Percentiles rank a stretch among this genome's conserved stretches.
These are phyloP conservation scores for Tricholoma hemisulphureum DNA, from an alignment of 768 basidiomycete genomes.

Conservation along the genomic window DNA sequence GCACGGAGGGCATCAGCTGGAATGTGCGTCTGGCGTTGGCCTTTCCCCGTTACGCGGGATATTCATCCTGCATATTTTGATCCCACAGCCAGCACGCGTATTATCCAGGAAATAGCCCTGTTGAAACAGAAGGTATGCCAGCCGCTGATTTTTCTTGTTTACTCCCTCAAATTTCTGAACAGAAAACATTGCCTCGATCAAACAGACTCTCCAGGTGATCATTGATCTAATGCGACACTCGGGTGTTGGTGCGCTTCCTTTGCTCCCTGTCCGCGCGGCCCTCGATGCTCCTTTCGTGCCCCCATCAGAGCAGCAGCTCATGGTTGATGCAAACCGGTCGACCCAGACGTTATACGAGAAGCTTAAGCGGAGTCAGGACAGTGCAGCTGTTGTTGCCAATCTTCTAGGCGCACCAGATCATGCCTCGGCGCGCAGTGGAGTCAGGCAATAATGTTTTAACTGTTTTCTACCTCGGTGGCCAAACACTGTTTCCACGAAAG, in stretches of 20 bases:
- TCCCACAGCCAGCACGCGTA: conserved; percentile 57
- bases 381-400: conserved; percentile 50
- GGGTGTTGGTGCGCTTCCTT: conserved; percentile 66
- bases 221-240: conserved; percentile 51
- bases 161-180: neutral
- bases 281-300: conserved; percentile 18
- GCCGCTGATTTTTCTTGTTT: neutral
- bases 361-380: conserved; percentile 54
- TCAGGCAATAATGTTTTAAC: neutral
- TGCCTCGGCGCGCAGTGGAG: neutral
- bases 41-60: neutral
- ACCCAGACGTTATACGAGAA: conserved; percentile 50
- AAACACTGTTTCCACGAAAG: too few relatives aligned
- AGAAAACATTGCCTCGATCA: conserved; percentile 53
- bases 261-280: conserved; percentile 30
- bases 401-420: conserved; percentile 19
- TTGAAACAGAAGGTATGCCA: conserved; percentile 51
- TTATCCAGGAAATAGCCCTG: conserved; percentile 50
- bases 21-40: conserved; percentile 43
- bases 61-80: neutral
- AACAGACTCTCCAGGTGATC: conserved; percentile 46
- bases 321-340: conserved; percentile 39
- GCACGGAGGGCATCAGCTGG: conserved; percentile 48
- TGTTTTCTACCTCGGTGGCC: neutral
- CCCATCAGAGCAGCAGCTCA: conserved; percentile 47